Conservation (phyloP, 106 monocot genomes). For the Allium fistulosum region DNA sequence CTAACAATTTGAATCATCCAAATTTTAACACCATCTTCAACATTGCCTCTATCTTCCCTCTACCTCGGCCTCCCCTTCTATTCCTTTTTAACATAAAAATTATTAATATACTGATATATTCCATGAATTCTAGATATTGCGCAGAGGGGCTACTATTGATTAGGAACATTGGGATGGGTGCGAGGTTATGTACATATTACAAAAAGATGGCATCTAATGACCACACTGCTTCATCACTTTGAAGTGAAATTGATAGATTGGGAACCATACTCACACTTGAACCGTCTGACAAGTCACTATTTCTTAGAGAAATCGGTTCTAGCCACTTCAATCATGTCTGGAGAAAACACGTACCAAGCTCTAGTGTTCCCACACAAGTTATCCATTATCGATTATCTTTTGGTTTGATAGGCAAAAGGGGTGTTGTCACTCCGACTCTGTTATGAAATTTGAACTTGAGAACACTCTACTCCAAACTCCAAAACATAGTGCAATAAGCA, state of each 20-base stretch:
- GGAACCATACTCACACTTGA: conserved; percentile 76
- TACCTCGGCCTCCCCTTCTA: too few relatives aligned
- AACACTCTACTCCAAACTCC: too few relatives aligned
- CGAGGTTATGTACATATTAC: conserved; percentile 91
- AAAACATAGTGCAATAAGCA: too few relatives aligned
- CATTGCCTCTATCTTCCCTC: too few relatives aligned
- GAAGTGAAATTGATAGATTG: conserved; percentile 49
- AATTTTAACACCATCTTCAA: too few relatives aligned
- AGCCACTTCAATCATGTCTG: conserved; percentile 70
- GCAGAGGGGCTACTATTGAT: conserved; percentile 87
- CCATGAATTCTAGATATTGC: conserved; percentile 48
- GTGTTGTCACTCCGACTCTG: conserved; percentile 70
- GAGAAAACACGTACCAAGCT: conserved; percentile 88
- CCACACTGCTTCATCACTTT: conserved; percentile 51
- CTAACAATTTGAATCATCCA: too few relatives aligned
- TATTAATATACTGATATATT: too few relatives aligned
- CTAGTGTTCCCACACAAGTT: conserved; percentile 83
- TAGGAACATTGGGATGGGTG: conserved; percentile 91
- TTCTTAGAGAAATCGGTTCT: conserved; percentile 82
- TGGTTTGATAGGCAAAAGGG: conserved; percentile 89
- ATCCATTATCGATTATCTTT: conserved; percentile 71
- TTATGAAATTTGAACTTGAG: too few relatives aligned
- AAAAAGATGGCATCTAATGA: conserved; percentile 62
- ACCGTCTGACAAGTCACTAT: conserved; percentile 82
- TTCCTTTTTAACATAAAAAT: too few relatives aligned